Evolutionary conservation across 441 rosid genomes (phyloP), one percentile per base, ranked within the genome.

Genomic region (Pelargonium exstipulatum): DNA sequence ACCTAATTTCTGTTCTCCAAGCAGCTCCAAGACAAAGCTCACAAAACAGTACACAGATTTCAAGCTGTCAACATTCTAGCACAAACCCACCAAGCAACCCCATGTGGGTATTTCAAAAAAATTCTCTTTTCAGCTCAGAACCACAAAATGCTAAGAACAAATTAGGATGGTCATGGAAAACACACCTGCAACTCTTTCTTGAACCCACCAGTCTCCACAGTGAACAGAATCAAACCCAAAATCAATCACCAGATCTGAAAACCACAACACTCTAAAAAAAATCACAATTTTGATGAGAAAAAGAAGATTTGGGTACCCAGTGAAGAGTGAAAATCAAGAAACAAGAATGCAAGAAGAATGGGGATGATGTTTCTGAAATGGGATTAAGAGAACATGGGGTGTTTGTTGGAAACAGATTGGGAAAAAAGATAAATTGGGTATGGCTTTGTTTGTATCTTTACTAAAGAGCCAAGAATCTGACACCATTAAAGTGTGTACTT

Each of bases 391-490:
- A 87, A 85, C 85, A 85, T 81, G 87, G 85, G 79, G 29, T 78
- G 83, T 57, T 80, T 68, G 86, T 26, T 79, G 80, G 80, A 69
- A 78, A 81, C 83, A 81, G 77, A 76, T 69, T 71, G 83, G 79
- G 81, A 83, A 83, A 73, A 79, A 46, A 46, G 62, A 67, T n/a
- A 4, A 35, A 16, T 62, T 29, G 65, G 74, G 69, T 62, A 9
- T 16, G 42, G 20, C 46, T 64, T 24, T 20, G 18, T 49, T 24
- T 71, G 42, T 18, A 20, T 26, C 9, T 72, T 70, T 42, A 17
- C 40, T 40, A 4, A 74, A 37, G 35, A 71, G 73, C 76, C 76
- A 48, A 72, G 68, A 75, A 69, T 71, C 73, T 35, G 71, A 67
- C 76, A 67, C 68, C 17, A 73, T 61, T 69, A 57, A 57, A 57